A percentile compares a stretch with the other conserved stretches of the same genome.
Conservation (phyloP, 805 yeast species). For the Starmerella powellii region DNA sequence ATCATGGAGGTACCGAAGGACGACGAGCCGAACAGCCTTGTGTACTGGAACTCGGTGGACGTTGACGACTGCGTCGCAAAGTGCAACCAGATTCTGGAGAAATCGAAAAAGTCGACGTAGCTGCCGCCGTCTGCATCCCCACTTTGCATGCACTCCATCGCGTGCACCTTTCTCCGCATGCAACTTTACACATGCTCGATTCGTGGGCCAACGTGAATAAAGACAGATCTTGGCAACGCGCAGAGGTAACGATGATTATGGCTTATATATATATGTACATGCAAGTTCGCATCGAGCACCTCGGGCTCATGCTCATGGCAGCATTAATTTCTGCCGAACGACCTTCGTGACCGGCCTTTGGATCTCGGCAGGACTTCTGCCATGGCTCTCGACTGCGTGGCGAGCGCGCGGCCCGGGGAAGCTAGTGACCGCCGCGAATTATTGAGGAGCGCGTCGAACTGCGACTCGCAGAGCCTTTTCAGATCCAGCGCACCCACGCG, state of each 20-base stretch:
- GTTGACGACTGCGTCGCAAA: slow-evolving; percentile 12
- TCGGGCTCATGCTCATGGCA: too few relatives aligned
- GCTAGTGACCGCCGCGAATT: slow-evolving; percentile 11
- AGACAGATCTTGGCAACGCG: too few relatives aligned
- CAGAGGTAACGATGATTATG: too few relatives aligned
- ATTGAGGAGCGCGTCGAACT: slow-evolving; percentile 37
- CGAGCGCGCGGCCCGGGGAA: slow-evolving; percentile 3
- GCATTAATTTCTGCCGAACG: too few relatives aligned
- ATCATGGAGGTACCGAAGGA: slow-evolving; percentile 58
- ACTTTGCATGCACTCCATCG: too few relatives aligned
- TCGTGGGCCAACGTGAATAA: too few relatives aligned
- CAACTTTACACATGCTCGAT: too few relatives aligned
- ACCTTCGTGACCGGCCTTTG: not conserved
- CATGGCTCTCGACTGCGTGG: not conserved
- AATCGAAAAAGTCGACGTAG: too few relatives aligned
- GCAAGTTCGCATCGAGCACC: too few relatives aligned
- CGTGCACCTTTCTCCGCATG: too few relatives aligned
- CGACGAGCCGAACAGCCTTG: slow-evolving; percentile 19
- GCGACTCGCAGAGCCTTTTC: slow-evolving; percentile 54
- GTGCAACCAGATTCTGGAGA: not conserved
- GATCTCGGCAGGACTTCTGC: not conserved
- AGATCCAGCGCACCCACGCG: slow-evolving; percentile 59
- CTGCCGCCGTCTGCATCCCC: too few relatives aligned
- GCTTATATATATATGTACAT: too few relatives aligned
- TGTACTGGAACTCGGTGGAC: slow-evolving; percentile 18